Evolutionary conservation across 768 basidiomycete genomes (phyloP), one percentile per base, ranked within the genome.

Genomic region (Leucogyrophana mollusca): DNA sequence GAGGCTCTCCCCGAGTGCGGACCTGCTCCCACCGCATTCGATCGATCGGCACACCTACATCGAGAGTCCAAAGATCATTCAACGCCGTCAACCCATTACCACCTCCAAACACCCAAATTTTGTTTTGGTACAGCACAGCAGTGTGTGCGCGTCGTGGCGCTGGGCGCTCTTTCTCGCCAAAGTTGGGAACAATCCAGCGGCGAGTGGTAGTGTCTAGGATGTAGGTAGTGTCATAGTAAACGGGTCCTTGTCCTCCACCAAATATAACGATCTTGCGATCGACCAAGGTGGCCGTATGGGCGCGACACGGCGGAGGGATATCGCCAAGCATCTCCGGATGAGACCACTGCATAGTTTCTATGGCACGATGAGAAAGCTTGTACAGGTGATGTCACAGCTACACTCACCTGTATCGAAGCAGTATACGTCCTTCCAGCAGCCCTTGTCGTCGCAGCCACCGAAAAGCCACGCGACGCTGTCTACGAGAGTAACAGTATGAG

Each of bases 291-390:
- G 89, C 86, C 1, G 88, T 90, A 60, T 96, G 94, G 4, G 92
- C 94, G 18, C 94, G 79, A 39, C 87, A 87, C 0, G 89, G 88
- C 1, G 87, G 87, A 0, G 93, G 88, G 4, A 80, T 62, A 2
- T 90, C 85, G n/a, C 94, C 94, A 3, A 75, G 54, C 16, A 82
- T 83, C 14, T 87, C 81, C 0, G 90, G 84, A 50, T 84, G 82
- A 1, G 82, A 78, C 94, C 94, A 95, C 61, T 87, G 83, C 80
- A 94, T 87, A 18, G 88, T 91, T 63, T 94, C 90, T 91, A 50
- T 8, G 3, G 34, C 43, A 27, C 33, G 10, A 36, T 34, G 39
- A 20, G 27, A 33, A 49, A 36, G 54, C 20, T n/a, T n/a, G n/a
- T n/a, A n/a, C n/a, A n/a, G n/a, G n/a, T n/a, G n/a, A n/a, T 46